These are phyloP conservation scores for Leccinum rimulosum DNA, from an alignment of 768 basidiomycete species.

Conservation along the genomic window DNA sequence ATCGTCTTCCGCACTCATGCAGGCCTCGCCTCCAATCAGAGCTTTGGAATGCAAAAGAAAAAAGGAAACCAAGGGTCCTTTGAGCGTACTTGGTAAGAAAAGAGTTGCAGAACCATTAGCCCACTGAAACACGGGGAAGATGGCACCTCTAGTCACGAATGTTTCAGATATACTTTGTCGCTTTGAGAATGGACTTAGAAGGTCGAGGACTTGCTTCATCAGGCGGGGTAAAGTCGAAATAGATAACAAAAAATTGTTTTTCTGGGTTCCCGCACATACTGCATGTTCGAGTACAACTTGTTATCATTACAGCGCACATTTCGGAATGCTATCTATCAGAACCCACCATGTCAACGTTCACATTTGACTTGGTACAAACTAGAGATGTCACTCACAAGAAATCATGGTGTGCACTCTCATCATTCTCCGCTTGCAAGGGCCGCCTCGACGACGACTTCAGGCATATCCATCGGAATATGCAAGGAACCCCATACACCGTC, in stretches of 20 bases:
- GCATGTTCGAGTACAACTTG: too few relatives aligned
- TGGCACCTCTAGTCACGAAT: neutral
- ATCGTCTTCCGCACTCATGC: neutral
- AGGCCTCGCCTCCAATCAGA: too few relatives aligned
- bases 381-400: neutral
- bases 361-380: neutral
- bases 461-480: conserved; percentile 10
- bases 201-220: neutral
- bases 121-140: neutral
- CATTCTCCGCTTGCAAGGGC: neutral
- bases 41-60: neutral
- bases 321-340: too few relatives aligned
- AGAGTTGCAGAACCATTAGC: neutral
- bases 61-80: neutral
- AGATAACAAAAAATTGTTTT: neutral
- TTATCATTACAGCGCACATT: too few relatives aligned
- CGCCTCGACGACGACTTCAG: conserved; percentile 1
- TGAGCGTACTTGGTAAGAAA: neutral
- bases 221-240: neutral
- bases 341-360: neutral
- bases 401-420: neutral
- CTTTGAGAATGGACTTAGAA: neutral
- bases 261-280: too few relatives aligned
- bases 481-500: conserved; percentile 5
- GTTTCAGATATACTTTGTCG: neutral